These are phyloP conservation scores for Hansenula lynferdii DNA, from an alignment of 1,139 yeast genomes.

Conservation along the genomic window DNA sequence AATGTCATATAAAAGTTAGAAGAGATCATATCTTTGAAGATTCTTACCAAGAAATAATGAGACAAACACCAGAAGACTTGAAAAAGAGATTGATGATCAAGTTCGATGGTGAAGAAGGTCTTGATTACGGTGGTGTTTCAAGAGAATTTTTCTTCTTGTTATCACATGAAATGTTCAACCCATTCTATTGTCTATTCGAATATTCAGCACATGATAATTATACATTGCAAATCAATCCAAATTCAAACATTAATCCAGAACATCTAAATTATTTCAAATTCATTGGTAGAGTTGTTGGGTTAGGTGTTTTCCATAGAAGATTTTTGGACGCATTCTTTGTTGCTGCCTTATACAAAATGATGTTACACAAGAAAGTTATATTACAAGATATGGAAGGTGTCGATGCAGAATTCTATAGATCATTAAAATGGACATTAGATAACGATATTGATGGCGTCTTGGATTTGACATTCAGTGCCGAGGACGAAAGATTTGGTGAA, in stretches of 20 bases:
- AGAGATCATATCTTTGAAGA: slow-evolving; percentile 97
- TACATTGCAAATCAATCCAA: slow-evolving; percentile 95
- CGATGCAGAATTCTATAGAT: slow-evolving; percentile 93
- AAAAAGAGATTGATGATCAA: slow-evolving; percentile 97
- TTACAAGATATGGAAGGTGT: slow-evolving; percentile 98
- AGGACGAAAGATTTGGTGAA: slow-evolving; percentile 96
- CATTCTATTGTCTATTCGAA: slow-evolving; percentile 94
- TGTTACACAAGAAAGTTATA: slow-evolving; percentile 90
- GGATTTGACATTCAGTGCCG: slow-evolving; percentile 89
- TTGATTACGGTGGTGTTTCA: slow-evolving; percentile 98
- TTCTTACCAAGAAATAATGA: slow-evolving; percentile 96
- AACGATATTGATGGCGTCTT: slow-evolving; percentile 85
- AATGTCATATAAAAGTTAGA: slow-evolving; percentile 96
- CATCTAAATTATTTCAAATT: slow-evolving; percentile 97
- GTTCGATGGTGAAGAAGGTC: slow-evolving; percentile 98
- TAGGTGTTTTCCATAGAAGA: slow-evolving; percentile 97
- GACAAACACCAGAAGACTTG: slow-evolving; percentile 97
- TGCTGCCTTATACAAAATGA: slow-evolving; percentile 97
- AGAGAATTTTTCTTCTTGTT: slow-evolving; percentile 94
- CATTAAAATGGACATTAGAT: slow-evolving; percentile 92
- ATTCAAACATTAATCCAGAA: slow-evolving; percentile 97
- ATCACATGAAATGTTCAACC: slow-evolving; percentile 98
- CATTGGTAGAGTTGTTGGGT: slow-evolving; percentile 96
- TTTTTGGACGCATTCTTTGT: slow-evolving; percentile 97
- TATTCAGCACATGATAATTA: slow-evolving; percentile 97